Percentiles rank a stretch among this genome's conserved stretches.
Conservation (phyloP, 2,329 filamentous ascomycete species). For the Sporothrix phasma region DNA sequence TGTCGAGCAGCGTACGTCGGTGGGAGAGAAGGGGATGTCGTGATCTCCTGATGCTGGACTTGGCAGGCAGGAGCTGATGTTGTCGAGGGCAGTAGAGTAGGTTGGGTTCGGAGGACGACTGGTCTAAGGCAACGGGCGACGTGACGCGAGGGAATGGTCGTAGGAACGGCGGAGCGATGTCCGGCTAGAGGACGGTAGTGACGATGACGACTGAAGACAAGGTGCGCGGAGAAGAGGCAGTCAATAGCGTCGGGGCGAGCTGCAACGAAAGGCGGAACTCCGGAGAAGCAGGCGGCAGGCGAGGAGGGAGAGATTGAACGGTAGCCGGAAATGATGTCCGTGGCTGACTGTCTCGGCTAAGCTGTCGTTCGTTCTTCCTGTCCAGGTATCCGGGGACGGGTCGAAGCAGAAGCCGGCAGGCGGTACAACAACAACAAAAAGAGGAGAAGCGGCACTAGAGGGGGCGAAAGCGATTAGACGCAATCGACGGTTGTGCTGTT, state of each 20-base stretch:
- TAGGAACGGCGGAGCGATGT: slow-evolving; percentile 6
- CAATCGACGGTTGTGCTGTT: background rate
- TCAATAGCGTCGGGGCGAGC: background rate
- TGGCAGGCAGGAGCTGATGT: background rate
- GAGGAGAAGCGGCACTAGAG: slow-evolving; percentile 5
- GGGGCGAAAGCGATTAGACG: background rate
- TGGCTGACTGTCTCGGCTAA: background rate
- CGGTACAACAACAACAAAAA: background rate
- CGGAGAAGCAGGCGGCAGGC: background rate
- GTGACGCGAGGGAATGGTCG: background rate
- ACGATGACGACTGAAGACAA: slow-evolving; percentile 13
- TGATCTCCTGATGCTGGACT: too few relatives aligned
- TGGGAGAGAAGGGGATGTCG: background rate
- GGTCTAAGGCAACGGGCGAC: background rate
- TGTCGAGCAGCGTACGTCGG: background rate
- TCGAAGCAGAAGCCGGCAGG: background rate
- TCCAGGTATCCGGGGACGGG: background rate
- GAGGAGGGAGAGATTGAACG: background rate
- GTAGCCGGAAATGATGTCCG: background rate
- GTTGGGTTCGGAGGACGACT: background rate
- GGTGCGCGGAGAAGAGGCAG: background rate
- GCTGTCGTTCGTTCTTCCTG: background rate
- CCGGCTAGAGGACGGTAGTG: slow-evolving; percentile 1
- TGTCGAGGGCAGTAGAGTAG: background rate
- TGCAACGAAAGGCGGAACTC: background rate